Evolutionary conservation across 148 eudicot species (phyloP), one percentile per base, ranked within the genome.

Genomic region (Persicaria tinctoria): DNA sequence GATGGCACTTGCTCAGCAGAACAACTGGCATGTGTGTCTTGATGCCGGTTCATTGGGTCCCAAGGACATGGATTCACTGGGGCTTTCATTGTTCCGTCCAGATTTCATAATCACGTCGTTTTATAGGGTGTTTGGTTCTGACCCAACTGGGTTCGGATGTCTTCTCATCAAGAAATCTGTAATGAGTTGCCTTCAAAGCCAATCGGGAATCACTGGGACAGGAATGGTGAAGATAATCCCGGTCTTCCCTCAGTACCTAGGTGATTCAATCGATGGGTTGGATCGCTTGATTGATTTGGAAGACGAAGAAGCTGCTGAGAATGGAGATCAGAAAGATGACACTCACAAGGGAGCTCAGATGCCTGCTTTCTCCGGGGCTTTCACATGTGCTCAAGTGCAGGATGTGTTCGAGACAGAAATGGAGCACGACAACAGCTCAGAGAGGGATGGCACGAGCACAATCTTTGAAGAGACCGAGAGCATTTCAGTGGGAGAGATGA

Each of bases 11-110:
- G 98, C 98, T 14, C 97, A 95, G 79, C 97, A 95, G 80, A 92
- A 92, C 83, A 90, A 95, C 74, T 95, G 98, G 98, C 98, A 95
- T 81, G 98, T 95, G 9, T 85, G 87, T 78, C 89, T 95, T 53
- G 98, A 95, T 83, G 98, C 98, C 20, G 98, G 98, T 69, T 85
- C 98, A 14, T 82, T 95, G 84, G 98, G 98, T 74, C 98, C 98
- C 0, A 92, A 92, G 76, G 98, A 95, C 81, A 95, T 95, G 98
- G 98, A 95, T 78, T 95, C 98, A 46, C 96, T 95, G 48, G 98
- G 98, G 18, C 78, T 95, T 78, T 95, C 98, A 54, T 80, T 95
- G 1, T 95, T 95, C 70, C 83, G 98, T 50, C 98, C 98, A 5
- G 98, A 95, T 84, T 95, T 95, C 74, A 95, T 95, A 75, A 88